These are phyloP conservation scores for Ananas comosus DNA, from an alignment of 176 grass and related monocot genomes.

Conservation along the genomic window DNA sequence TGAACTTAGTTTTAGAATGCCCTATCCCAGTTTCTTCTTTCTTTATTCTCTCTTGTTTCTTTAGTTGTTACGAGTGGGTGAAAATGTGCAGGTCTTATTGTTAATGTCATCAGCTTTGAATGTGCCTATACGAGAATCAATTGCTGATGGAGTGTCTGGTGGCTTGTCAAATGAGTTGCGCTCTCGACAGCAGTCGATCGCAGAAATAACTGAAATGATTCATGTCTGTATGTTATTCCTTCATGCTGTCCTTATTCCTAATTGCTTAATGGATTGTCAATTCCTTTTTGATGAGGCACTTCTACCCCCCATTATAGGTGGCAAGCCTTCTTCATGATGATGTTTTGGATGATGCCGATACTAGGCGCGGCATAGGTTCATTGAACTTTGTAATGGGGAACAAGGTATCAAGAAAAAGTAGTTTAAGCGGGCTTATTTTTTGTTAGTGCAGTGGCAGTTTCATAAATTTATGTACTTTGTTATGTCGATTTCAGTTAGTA, in stretches of 20 bases:
- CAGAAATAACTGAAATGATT: constrained; percentile 99
- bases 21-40: background rate
- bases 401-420: constrained; percentile 42
- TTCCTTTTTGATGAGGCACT: background rate
- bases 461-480: no score
- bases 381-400: constrained; percentile 95
- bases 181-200: constrained; percentile 61
- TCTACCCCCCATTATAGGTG: constrained; percentile 33
- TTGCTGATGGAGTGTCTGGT: constrained; percentile 5
- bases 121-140: constrained; percentile 37
- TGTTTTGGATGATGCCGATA: constrained; percentile 95
- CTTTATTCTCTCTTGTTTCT: constrained; percentile 5
- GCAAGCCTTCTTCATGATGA: constrained; percentile 98
- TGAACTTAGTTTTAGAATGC: background rate
- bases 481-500: background rate
- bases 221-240: constrained; percentile 44
- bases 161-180: constrained; percentile 37
- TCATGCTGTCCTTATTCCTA: constrained; percentile 9
- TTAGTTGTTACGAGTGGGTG: constrained; percentile 7
- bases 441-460: no score
- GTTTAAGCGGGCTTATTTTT: no score
- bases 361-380: constrained; percentile 80
- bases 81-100: constrained; percentile 60
- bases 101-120: constrained; percentile 90
- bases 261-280: background rate